Base-by-base conservation (phyloP, 1,284 basidiomycete species). In the Rhodotorula mucilaginosa region DNA sequence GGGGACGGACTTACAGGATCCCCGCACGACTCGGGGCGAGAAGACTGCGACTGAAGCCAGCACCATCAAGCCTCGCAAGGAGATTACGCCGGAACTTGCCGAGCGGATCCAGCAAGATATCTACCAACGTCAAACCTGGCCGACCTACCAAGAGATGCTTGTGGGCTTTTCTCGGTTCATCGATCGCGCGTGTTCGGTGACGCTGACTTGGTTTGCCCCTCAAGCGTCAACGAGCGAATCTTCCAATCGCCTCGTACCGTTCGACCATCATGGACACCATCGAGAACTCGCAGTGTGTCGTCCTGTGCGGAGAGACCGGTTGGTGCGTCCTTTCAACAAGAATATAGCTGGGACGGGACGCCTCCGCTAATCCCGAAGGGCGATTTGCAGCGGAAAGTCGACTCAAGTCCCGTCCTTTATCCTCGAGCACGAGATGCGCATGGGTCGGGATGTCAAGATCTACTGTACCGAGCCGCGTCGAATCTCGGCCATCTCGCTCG, bases 391-490 rank as follows among this genome's bases (percentile, higher is more conserved):
- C 79, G 97, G 96, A 21, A 99, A 99, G 83, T 97, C 95, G 2
- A 99, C 97, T 0, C 97, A 99, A 83, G 87, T 99, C 5, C 97
- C 97, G 1, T 87, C 92, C 0, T 99, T 93, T 83, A 91, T 99
- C 71, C 85, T 99, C 15, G 97, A 99, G 81, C 88, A 97, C 79
- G 89, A 92, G 65, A 86, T 98, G 23, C 87, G 89, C 8, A 86
- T 86, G 69, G 96, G 95, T 26, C 87, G 86, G 76, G 86, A 88
- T 63, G 97, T 94, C 84, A 96, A 91, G 81, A 92, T 99, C 76
- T 93, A 89, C 78, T 97, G 95, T 75, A 98, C 96, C 4, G 96
- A 99, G 78, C 97, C 97, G 1, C 87, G 97, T 39, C 88, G 96
- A 68, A 99, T 99, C 78, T 97, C 94, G 68, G 96, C 97, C 1